A percentile compares a stretch with the other conserved stretches of the same genome.
Conservation (phyloP, 306 rosid genomes). For the Cyamopsis tetragonoloba region DNA sequence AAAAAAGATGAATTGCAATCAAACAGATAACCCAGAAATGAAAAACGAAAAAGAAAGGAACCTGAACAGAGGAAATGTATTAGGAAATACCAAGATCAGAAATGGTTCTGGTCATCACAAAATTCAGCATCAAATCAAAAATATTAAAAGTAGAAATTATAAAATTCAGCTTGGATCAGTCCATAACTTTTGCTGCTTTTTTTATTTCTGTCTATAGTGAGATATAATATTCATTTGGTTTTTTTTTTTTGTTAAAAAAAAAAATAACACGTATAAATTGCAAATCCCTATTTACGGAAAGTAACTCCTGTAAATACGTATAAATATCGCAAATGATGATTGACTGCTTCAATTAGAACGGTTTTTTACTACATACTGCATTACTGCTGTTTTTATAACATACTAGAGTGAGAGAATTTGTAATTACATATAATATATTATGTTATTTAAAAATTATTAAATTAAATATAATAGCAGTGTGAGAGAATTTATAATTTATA, state of each 20-base stretch:
- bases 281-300: conserved; percentile 9
- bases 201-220: conserved; percentile 3
- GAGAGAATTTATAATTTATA: too few relatives aligned
- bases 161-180: conserved; percentile 8
- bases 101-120: neutral
- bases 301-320: conserved; percentile 19
- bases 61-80: conserved; percentile 23
- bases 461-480: too few relatives aligned
- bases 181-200: conserved; percentile 6
- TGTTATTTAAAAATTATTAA: too few relatives aligned
- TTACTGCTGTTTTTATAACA: neutral
- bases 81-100: conserved; percentile 5
- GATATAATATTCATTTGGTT: neutral
- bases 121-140: neutral
- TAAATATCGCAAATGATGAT: neutral
- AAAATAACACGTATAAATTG: too few relatives aligned
- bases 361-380: neutral
- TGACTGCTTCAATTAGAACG: conserved; percentile 29
- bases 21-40: neutral
- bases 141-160: neutral
- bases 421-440: neutral
- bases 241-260: too few relatives aligned
- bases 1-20: neutral
- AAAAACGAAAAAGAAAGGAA: neutral
- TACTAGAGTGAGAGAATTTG: too few relatives aligned